phyloP scores from a whole-genome alignment of 495 filamentous ascomycete species.

The Penicillium ucsense region DNA sequence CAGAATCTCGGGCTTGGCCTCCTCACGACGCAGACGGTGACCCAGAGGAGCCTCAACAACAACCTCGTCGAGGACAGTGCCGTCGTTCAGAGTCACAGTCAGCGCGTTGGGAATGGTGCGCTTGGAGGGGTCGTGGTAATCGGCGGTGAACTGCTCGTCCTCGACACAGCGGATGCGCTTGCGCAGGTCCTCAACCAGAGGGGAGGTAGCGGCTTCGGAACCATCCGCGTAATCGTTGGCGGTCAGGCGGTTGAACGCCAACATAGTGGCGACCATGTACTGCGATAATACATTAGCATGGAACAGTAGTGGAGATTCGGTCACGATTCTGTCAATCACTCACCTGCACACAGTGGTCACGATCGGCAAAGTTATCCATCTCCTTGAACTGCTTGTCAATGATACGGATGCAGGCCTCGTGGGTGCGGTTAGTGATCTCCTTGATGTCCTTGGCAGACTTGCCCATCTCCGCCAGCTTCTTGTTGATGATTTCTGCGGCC shows the following conservation, averaged over 20 bases:
- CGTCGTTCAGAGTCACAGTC: conserved; percentile 87
- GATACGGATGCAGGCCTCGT: conserved; percentile 96
- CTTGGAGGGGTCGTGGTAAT: conserved; percentile 89
- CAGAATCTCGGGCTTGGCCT: conserved; percentile 94
- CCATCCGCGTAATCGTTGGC: conserved; percentile 89
- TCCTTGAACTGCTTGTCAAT: conserved; percentile 99
- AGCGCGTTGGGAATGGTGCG: conserved; percentile 95
- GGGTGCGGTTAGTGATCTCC: conserved; percentile 83
- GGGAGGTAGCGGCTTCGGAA: conserved; percentile 79
- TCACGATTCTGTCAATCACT: background rate
- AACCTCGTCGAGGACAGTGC: conserved; percentile 84
- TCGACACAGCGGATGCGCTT: conserved; percentile 90
- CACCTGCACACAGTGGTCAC: conserved; percentile 94
- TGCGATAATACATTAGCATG: conserved; percentile 8
- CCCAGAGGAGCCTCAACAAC: conserved; percentile 93
- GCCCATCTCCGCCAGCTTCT: conserved; percentile 68
- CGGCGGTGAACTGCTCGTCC: conserved; percentile 83
- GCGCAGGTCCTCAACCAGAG: conserved; percentile 80
- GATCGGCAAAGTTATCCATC: conserved; percentile 99
- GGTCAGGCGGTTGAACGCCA: conserved; percentile 84
- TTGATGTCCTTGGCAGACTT: conserved; percentile 95
- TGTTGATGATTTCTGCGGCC: conserved; percentile 77
- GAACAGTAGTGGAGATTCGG: background rate
- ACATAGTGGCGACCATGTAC: conserved; percentile 96
- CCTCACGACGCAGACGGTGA: conserved; percentile 81